These are phyloP conservation scores for Silene coronaria DNA, from an alignment of 179 eudicot species.

Conservation along the genomic window DNA sequence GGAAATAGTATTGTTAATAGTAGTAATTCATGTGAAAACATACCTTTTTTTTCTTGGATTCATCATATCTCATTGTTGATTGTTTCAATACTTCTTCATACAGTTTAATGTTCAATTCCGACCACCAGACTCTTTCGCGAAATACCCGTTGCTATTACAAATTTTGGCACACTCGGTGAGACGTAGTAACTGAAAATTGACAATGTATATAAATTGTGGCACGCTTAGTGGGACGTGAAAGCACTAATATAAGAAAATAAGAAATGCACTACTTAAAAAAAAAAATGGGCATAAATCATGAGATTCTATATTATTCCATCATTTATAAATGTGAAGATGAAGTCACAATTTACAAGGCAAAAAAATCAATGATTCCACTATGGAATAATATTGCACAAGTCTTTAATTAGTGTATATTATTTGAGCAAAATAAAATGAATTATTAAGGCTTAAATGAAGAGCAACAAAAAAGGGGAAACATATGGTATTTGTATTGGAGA, in stretches of 20 bases:
- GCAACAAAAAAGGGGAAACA: background rate
- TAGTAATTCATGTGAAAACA: background rate
- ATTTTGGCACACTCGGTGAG: conserved; percentile 8
- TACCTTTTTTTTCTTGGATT: conserved; percentile 73
- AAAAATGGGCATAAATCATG: conserved; percentile 7
- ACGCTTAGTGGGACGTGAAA: conserved; percentile 10
- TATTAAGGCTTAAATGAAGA: conserved; percentile 13
- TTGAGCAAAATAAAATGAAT: conserved; percentile 1
- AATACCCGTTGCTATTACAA: background rate
- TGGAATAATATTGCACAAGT: too few relatives aligned
- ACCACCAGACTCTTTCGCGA: background rate
- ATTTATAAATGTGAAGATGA: conserved; percentile 7
- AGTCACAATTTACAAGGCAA: too few relatives aligned
- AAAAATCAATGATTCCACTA: too few relatives aligned
- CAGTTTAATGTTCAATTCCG: conserved; percentile 13
- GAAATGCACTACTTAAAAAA: background rate
- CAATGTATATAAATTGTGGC: background rate
- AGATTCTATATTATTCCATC: background rate
- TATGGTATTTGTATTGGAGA: background rate
- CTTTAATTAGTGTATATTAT: background rate
- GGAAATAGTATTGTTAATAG: background rate
- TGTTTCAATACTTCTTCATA: conserved; percentile 49
- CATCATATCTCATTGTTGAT: conserved; percentile 70
- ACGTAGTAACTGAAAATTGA: background rate
- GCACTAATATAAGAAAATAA: background rate